Evolutionary conservation across 306 rosid genomes (phyloP), one percentile per base, ranked within the genome.

Genomic region (Vigna angularis): DNA sequence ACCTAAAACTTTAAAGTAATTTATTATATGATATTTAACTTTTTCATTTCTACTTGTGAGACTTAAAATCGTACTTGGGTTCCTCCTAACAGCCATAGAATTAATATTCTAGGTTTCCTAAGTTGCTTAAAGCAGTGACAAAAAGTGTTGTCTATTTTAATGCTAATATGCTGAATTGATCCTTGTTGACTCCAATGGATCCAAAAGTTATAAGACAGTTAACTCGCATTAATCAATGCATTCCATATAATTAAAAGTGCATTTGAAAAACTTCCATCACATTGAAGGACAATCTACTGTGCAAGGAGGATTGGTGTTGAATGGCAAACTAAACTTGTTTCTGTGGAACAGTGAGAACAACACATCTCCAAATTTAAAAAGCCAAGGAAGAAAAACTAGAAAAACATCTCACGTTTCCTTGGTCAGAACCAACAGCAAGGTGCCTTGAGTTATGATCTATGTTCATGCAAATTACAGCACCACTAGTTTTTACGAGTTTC

Each of bases 391-490:
- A 64, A 64, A 30, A 44, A 77, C 22, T 24, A 26, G 74, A 72
- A 74, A 81, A 51, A 51, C 44, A 71, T 76, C 97, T 89, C 79
- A 94, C 98, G 79, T 83, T 61, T 88, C 97, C 98, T 92, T 88
- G 85, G 69, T 90, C 97, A 88, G 97, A 88, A 30, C 98, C 98
- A 83, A 94, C 91, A 15, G 90, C 98, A 78, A 94, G 95, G 85
- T 81, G 89, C 73, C 65, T 83, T 72, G 90, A 82, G 51, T 61
- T 79, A 49, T 70, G 85, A 85, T 84, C 91, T 48, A 90, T 48
- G 84, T 82, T 78, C 86, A 90, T 73, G 63, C 85, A 85, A 73
- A 81, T 81, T 56, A 89, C 84, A 63, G 91, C 77, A 79, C 98
- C 98, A 70, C 81, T 86, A 67, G 83, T 85, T 82, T 94, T 89